A percentile compares a stretch with the other conserved stretches of the same genome.
Evolutionary conservation across 371 early-diverging fungal genomes (phyloP).

Genomic region (Batkoa obscura): DNA sequence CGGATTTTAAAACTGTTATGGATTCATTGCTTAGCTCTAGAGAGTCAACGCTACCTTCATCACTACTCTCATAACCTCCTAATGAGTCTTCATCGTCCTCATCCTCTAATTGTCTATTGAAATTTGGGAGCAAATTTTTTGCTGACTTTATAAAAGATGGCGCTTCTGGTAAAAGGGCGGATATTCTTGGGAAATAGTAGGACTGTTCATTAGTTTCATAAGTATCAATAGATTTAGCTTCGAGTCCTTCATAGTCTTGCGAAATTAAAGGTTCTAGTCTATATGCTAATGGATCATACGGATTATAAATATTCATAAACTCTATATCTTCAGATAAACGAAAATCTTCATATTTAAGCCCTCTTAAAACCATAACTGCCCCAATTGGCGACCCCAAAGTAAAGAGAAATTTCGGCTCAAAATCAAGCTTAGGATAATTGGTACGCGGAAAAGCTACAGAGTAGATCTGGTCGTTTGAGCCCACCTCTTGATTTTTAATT

Average conservation of each 20-base stretch:
- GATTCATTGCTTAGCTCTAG: too few relatives aligned
- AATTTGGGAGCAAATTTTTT: background rate
- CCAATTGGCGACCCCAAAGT: constrained; percentile 22
- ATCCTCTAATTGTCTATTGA: background rate
- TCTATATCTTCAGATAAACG: constrained; percentile 11
- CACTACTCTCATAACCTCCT: too few relatives aligned
- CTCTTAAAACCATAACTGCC: constrained; percentile 25
- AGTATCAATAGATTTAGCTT: constrained; percentile 12
- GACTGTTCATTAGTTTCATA: constrained; percentile 1
- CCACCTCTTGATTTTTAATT: background rate
- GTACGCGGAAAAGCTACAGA: constrained; percentile 1
- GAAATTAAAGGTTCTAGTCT: constrained; percentile 24
- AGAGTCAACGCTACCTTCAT: too few relatives aligned
- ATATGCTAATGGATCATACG: constrained; percentile 26
- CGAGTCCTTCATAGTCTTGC: constrained; percentile 16
- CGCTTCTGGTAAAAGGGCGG: background rate
- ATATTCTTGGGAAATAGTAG: background rate
- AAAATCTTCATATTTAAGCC: constrained; percentile 14
- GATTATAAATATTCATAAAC: constrained; percentile 23
- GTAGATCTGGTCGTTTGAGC: background rate
- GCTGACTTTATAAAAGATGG: background rate
- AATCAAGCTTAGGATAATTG: constrained; percentile 15
- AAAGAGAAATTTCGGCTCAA: constrained; percentile 16
- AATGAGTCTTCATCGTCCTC: background rate
- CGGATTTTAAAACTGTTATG: background rate